Percentiles rank a stretch among this genome's conserved stretches.
Conservation (phyloP, 208 protist genomes). For the Crithidia bombi region DNA sequence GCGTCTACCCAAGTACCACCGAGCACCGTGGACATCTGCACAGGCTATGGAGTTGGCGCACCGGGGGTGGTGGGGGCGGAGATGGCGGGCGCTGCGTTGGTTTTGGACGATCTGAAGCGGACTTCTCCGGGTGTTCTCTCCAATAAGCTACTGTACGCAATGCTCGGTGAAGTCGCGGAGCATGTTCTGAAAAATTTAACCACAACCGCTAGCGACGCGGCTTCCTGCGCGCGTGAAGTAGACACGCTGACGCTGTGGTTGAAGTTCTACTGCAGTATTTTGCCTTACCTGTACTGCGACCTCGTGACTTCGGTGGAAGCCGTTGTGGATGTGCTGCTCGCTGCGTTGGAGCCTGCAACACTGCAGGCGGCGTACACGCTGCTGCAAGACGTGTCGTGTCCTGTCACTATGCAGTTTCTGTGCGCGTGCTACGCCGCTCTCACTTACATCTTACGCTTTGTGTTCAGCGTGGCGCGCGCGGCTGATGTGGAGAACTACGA, state of each 20-base stretch:
- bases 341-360: slow-evolving; percentile 8
- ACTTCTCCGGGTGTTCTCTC: slow-evolving; percentile 18
- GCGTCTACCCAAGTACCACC: not conserved
- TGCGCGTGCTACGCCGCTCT: slow-evolving; percentile 21
- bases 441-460: slow-evolving; percentile 14
- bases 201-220: not conserved
- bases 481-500: slow-evolving; percentile 28
- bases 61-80: not conserved
- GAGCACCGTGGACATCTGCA: not conserved
- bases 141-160: slow-evolving; percentile 32
- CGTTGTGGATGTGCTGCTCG: slow-evolving; percentile 33
- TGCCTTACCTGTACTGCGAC: slow-evolving; percentile 42
- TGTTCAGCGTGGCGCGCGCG: slow-evolving; percentile 17
- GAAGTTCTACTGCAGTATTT: slow-evolving; percentile 28
- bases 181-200: not conserved
- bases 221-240: slow-evolving; percentile 2
- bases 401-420: not conserved
- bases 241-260: slow-evolving; percentile 35
- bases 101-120: slow-evolving; percentile 23
- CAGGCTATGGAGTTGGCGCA: not conserved
- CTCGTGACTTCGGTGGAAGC: slow-evolving; percentile 37
- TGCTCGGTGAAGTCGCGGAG: slow-evolving; percentile 28
- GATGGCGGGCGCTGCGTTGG: slow-evolving; percentile 1
- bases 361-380: not conserved
- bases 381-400: not conserved